Conservation (phyloP, 352 stramenopile species). For the Pythium myriotylum region DNA sequence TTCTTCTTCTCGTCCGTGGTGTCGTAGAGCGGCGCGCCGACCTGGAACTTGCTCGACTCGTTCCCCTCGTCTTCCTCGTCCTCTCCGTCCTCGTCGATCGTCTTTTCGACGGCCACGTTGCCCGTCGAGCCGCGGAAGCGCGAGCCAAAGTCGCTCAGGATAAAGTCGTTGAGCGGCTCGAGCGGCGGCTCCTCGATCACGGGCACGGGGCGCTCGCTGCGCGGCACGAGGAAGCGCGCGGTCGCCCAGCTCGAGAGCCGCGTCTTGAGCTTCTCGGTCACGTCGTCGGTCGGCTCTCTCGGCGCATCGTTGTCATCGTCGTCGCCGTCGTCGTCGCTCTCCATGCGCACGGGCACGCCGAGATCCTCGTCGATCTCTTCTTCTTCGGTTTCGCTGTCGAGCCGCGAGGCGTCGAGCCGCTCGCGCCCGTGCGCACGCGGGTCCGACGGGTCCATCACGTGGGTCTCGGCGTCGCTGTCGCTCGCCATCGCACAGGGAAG, state of each 20-base stretch:
- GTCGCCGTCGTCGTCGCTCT: too few species aligned
- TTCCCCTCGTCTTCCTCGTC: slow-evolving; percentile 32
- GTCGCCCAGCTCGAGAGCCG: slow-evolving; percentile 78
- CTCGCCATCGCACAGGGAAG: too few species aligned
- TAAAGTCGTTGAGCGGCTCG: slow-evolving; percentile 85
- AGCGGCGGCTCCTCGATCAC: slow-evolving; percentile 64
- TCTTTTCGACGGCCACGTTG: slow-evolving; percentile 54
- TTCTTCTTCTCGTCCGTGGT: slow-evolving; percentile 14
- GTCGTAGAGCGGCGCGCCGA: slow-evolving; percentile 59
- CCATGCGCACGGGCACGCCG: slow-evolving; percentile 29
- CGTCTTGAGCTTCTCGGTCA: slow-evolving; percentile 25
- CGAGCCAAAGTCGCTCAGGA: slow-evolving; percentile 80
- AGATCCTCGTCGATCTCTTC: slow-evolving; percentile 42
- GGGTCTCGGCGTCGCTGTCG: slow-evolving; percentile 32
- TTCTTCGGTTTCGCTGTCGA: slow-evolving; percentile 53
- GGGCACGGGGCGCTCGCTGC: slow-evolving; percentile 51
- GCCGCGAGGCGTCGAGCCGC: slow-evolving; percentile 42
- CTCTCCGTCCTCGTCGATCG: slow-evolving; percentile 30
- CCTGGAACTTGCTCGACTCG: slow-evolving; percentile 32
- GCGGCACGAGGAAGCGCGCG: slow-evolving; percentile 64
- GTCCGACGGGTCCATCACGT: slow-evolving; percentile 81
- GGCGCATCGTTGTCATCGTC: slow-evolving; percentile 14
- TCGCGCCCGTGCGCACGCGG: slow-evolving; percentile 57
- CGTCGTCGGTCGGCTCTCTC: neutral
- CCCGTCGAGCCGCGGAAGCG: slow-evolving; percentile 57